Evolutionary conservation across 176 grass and related monocot species (phyloP).

Genomic region (Areca catechu): DNA sequence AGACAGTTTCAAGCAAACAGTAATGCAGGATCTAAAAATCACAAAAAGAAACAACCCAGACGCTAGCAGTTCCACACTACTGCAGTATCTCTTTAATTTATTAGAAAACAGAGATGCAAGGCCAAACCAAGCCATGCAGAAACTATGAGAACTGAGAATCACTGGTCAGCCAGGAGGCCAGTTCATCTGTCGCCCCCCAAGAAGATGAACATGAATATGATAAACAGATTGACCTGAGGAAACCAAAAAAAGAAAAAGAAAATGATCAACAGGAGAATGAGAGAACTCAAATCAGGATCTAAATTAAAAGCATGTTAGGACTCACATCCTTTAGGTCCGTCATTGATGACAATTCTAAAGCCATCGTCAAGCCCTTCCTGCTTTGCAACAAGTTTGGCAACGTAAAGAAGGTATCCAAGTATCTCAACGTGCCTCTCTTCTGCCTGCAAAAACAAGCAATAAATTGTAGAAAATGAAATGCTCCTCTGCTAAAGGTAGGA

Average conservation of each 20-base stretch:
- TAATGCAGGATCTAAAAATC: no score
- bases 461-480: no score
- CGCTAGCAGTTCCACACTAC: no score
- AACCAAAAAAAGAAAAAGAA: slow-evolving; percentile 1
- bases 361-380: slow-evolving; percentile 59
- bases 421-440: slow-evolving; percentile 53
- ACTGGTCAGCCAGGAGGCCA: slow-evolving; percentile 61
- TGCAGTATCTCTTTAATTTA: no score
- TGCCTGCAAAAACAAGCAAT: slow-evolving; percentile 30
- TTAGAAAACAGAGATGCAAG: no score
- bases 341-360: slow-evolving; percentile 64
- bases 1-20: no score
- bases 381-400: slow-evolving; percentile 48
- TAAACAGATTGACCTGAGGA: slow-evolving; percentile 67
- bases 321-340: slow-evolving; percentile 56
- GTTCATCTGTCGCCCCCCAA: slow-evolving; percentile 62
- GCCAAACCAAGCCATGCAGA: no score
- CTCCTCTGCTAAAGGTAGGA: no score
- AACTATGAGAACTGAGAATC: no score
- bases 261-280: neutral
- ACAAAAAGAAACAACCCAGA: no score
- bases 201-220: slow-evolving; percentile 64
- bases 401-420: slow-evolving; percentile 48
- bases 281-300: neutral
- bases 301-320: neutral